Base-by-base conservation (phyloP, 1,284 basidiomycete genomes). In the Trichosporon asahii region DNA sequence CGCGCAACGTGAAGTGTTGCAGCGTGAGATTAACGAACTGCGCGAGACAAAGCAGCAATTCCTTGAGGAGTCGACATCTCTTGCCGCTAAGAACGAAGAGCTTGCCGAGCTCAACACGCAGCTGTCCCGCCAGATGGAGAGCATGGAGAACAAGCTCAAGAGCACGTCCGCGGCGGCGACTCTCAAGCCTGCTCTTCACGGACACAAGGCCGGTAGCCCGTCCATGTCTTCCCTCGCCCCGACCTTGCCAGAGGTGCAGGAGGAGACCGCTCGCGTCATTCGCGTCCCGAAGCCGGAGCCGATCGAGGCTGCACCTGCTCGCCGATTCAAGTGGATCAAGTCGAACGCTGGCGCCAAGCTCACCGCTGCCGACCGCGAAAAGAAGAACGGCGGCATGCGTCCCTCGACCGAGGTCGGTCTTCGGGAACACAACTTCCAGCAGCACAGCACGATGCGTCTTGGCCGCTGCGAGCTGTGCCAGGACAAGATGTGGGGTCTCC, bases 401-500 rank as follows among this genome's bases (percentile, higher is more conserved):
- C 80, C 82, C 0, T 75, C 76, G 12, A 81, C 81, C n/a, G 83
- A 84, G 83, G 66, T 85, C 81, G 80, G 79, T 0, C 57, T 78
- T 15, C 75, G 79, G 55, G 90, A 91, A 73, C 96, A 99, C 81
- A 88, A 88, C 71, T 98, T 98, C 86, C 92, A 95, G 80, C 93
- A 92, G 72, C 86, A 94, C 77, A 96, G 90, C 78, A 89, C 95
- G 25, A 86, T 99, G 72, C 88, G 95, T 37, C 92, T 97, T 69
- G 90, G 93, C 18, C 87, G 93, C 61, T 99, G 96, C 80, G 95
- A 98, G 78, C 90, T 96, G 69, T 99, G 96, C 80, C 90, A 91
- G 49, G 97, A 98, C 79, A 99, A 98, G 86, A 90, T 99, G 90
- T 99, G 95, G 95, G 96, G 96, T 5, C 90, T 95, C 46, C 93